These are phyloP conservation scores for Candida frijolesensis DNA, from an alignment of 1,139 yeast genomes.

Conservation along the genomic window DNA sequence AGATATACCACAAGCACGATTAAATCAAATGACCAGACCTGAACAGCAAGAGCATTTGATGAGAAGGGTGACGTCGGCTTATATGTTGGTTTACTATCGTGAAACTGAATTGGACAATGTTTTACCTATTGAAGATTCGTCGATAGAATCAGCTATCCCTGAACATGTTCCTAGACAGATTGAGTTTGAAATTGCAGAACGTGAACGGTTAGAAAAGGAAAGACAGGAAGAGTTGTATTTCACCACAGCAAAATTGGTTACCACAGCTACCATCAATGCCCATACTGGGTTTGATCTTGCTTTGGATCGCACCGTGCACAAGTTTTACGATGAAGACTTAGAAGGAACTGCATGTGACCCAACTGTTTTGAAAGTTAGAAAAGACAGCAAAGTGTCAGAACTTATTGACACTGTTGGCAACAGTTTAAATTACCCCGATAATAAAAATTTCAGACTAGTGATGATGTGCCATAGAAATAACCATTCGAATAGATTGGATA, in stretches of 20 bases:
- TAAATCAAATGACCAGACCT: constrained; percentile 52
- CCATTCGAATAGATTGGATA: constrained; percentile 68
- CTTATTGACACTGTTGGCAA: constrained; percentile 54
- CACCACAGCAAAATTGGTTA: constrained; percentile 59
- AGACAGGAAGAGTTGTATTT: constrained; percentile 80
- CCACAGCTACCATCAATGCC: constrained; percentile 52
- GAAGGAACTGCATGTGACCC: constrained; percentile 55
- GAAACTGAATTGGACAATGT: constrained; percentile 60
- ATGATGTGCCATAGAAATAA: constrained; percentile 70
- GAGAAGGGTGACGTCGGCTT: constrained; percentile 89
- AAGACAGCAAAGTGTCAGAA: constrained; percentile 55
- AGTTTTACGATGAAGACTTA: constrained; percentile 50
- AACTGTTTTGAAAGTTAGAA: constrained; percentile 52
- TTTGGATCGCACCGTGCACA: constrained; percentile 52
- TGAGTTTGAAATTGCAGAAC: constrained; percentile 59
- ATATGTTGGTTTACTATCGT: constrained; percentile 92
- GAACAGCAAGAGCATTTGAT: constrained; percentile 67
- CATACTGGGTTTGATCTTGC: constrained; percentile 80
- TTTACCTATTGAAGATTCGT: constrained; percentile 55
- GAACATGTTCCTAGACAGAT: constrained; percentile 67
- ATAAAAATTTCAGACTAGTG: constrained; percentile 58
- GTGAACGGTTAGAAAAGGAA: constrained; percentile 58
- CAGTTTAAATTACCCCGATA: constrained; percentile 34
- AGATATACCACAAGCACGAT: constrained; percentile 48
- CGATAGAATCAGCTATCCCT: constrained; percentile 56